Percentiles rank a stretch among this genome's conserved stretches.
Conservation (phyloP, 306 rosid species). For the Lithocarpus polystachyus region DNA sequence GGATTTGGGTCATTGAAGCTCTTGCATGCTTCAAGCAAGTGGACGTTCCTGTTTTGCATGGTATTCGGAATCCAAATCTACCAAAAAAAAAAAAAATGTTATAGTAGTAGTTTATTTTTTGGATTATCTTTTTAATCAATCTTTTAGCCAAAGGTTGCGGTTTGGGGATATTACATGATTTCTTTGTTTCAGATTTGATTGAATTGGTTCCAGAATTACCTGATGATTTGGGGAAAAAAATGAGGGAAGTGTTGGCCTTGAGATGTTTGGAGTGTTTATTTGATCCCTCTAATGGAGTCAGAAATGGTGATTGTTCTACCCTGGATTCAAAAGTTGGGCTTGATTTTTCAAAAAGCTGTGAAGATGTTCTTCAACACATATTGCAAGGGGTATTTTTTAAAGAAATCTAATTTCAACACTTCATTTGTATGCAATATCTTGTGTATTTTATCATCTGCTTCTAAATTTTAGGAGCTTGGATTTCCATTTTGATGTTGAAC, state of each 20-base stretch:
- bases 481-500: conserved; percentile 6
- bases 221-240: conserved; percentile 30
- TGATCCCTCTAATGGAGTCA: conserved; percentile 15
- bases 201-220: conserved; percentile 38
- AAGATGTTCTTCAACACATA: conserved; percentile 49
- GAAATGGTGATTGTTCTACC: conserved; percentile 20
- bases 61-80: conserved; percentile 1
- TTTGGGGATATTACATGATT: background rate
- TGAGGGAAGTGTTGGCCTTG: conserved; percentile 59
- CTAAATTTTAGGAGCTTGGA: conserved; percentile 1
- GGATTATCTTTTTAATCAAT: background rate
- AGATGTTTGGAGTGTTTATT: conserved; percentile 66
- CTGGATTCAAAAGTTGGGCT: conserved; percentile 37
- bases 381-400: conserved; percentile 36
- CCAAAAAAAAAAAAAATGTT: too few relatives aligned
- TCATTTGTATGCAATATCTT: background rate
- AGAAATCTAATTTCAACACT: background rate
- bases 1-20: conserved; percentile 76
- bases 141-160: background rate
- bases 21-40: conserved; percentile 43
- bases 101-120: background rate
- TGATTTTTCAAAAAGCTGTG: conserved; percentile 44
- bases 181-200: conserved; percentile 41
- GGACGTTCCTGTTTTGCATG: conserved; percentile 34
- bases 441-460: conserved; percentile 10